Evolutionary conservation across 768 basidiomycete species (phyloP).

Genomic region (Termitomyces sp.): DNA sequence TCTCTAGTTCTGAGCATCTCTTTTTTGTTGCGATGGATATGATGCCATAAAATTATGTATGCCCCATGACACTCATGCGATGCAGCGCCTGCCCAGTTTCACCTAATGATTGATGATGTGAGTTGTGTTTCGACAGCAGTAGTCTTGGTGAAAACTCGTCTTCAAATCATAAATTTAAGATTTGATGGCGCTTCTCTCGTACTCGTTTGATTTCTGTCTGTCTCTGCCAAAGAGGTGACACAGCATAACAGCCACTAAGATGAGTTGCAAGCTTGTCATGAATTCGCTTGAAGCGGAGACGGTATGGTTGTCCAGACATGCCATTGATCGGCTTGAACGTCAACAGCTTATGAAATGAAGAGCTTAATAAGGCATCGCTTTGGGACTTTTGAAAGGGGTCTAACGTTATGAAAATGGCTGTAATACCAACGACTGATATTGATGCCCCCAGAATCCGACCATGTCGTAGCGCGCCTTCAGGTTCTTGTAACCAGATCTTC

Average conservation of each 20-base stretch:
- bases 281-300: not conserved
- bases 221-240: not conserved
- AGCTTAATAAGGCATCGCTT: not conserved
- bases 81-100: conserved; percentile 18
- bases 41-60: conserved; percentile 29
- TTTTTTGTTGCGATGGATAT: conserved; percentile 23
- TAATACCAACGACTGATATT: too few relatives aligned
- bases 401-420: too few relatives aligned
- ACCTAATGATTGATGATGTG: not conserved
- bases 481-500: too few relatives aligned
- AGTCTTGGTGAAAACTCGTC: not conserved
- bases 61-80: conserved; percentile 27
- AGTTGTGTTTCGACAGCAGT: not conserved
- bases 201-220: not conserved
- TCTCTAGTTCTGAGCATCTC: conserved; percentile 28
- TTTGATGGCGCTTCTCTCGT: not conserved
- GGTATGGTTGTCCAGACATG: too few relatives aligned
- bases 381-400: too few relatives aligned
- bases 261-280: not conserved
- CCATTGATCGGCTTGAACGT: too few relatives aligned
- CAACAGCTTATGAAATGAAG: too few relatives aligned
- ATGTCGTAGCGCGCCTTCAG: not conserved
- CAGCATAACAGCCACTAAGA: not conserved
- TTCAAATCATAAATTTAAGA: not conserved
- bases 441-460: too few relatives aligned